phyloP scores from a whole-genome alignment of 306 rosid genomes.

The Aeschynomene evenia region DNA sequence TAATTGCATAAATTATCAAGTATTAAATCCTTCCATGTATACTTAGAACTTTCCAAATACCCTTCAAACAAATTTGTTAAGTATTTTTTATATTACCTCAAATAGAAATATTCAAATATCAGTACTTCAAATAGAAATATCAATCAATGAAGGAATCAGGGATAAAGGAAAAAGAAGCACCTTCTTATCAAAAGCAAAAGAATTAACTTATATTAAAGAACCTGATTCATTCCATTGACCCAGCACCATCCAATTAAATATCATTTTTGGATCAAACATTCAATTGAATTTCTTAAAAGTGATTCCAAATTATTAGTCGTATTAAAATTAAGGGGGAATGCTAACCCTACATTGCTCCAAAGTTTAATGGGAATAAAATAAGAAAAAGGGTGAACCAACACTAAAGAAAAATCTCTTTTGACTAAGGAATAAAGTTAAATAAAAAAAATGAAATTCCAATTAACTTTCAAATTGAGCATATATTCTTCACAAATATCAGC shows the following conservation, averaged over 20 bases:
- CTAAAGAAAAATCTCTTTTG: constrained; percentile 18
- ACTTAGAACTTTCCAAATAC: background rate
- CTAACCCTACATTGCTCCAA: constrained; percentile 29
- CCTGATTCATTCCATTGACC: constrained; percentile 24
- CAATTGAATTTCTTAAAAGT: constrained; percentile 20
- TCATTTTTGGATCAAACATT: background rate
- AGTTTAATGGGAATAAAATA: constrained; percentile 19
- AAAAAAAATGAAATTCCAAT: background rate
- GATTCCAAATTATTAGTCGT: constrained; percentile 18
- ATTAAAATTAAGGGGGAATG: background rate
- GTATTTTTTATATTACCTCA: background rate
- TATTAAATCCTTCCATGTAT: background rate
- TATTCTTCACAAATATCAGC: constrained; percentile 18
- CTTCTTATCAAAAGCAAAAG: background rate
- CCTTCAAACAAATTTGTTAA: background rate
- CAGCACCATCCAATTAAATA: constrained; percentile 30
- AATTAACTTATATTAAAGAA: background rate
- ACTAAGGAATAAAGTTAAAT: background rate
- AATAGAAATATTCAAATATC: constrained; percentile 9
- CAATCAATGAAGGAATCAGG: background rate
- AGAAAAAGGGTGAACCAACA: background rate
- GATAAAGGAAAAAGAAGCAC: background rate
- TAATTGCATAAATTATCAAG: background rate
- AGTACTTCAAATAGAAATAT: background rate
- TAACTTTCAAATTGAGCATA: constrained; percentile 19